Percentiles rank a stretch among this genome's conserved stretches.
phyloP scores from a whole-genome alignment of 106 monocot species.

The Amphibolis antarctica region DNA sequence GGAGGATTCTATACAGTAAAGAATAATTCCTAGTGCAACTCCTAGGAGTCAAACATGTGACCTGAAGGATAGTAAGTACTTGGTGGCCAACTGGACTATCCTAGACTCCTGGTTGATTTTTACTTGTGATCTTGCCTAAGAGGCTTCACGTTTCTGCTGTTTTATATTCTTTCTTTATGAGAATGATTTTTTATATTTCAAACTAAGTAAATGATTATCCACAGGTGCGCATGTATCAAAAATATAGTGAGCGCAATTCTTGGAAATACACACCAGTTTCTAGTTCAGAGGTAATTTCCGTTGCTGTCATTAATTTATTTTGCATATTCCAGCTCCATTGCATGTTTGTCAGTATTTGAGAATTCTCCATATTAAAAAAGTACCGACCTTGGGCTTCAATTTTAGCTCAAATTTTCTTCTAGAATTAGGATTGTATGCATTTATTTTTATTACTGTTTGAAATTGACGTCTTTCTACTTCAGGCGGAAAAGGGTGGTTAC shows the following conservation, averaged over 20 bases:
- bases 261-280: slow-evolving; percentile 72
- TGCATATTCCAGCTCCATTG: neutral
- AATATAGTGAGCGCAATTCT: slow-evolving; percentile 59
- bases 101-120: no score
- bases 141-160: no score
- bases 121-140: no score
- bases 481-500: slow-evolving; percentile 97
- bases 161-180: no score
- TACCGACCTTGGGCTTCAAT: no score
- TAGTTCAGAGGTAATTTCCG: slow-evolving; percentile 58
- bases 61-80: no score
- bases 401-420: neutral
- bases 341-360: neutral
- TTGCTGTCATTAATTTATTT: neutral
- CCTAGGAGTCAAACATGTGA: no score
- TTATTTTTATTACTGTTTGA: slow-evolving; percentile 4
- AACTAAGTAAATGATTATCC: neutral
- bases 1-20: no score
- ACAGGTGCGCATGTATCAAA: slow-evolving; percentile 93
- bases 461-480: slow-evolving; percentile 9
- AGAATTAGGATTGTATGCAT: neutral
- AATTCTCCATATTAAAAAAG: no score
- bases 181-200: neutral
- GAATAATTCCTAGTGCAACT: no score
- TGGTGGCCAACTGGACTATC: no score